Conservation (phyloP, 2,329 filamentous ascomycete genomes). For the Fusarium nisikadoi region DNA sequence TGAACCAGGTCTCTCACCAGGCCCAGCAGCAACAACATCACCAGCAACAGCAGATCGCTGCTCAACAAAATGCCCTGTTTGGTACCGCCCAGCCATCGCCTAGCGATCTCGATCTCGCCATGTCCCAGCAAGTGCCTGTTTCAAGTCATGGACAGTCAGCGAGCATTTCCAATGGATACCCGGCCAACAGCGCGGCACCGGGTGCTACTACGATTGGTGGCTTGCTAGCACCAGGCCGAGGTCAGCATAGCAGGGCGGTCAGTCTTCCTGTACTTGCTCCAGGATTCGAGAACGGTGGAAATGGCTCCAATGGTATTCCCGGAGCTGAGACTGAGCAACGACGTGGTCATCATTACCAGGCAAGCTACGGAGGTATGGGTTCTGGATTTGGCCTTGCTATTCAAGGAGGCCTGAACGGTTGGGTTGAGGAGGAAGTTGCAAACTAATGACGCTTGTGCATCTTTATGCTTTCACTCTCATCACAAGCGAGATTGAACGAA, state of each 20-base stretch:
- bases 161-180: slow-evolving; percentile 72
- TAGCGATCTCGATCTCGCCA: slow-evolving; percentile 66
- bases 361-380: slow-evolving; percentile 69
- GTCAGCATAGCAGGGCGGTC: slow-evolving; percentile 81
- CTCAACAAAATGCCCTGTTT: slow-evolving; percentile 85
- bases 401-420: slow-evolving; percentile 72
- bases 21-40: slow-evolving; percentile 80
- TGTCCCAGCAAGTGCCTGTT: slow-evolving; percentile 69
- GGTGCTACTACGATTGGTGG: slow-evolving; percentile 78
- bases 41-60: slow-evolving; percentile 75
- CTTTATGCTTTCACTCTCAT: slow-evolving; percentile 41
- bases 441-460: slow-evolving; percentile 56
- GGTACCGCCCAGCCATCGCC: slow-evolving; percentile 73
- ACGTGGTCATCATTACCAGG: slow-evolving; percentile 73
- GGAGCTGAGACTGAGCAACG: slow-evolving; percentile 62
- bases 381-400: slow-evolving; percentile 70
- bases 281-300: slow-evolving; percentile 69
- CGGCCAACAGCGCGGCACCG: slow-evolving; percentile 61
- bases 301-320: slow-evolving; percentile 60
- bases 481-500: slow-evolving; percentile 41
- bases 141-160: slow-evolving; percentile 73
- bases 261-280: slow-evolving; percentile 81
- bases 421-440: slow-evolving; percentile 74
- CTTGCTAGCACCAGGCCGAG: slow-evolving; percentile 76
- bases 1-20: slow-evolving; percentile 82